phyloP scores from a whole-genome alignment of 306 rosid genomes.

The Mimosa pudica region DNA sequence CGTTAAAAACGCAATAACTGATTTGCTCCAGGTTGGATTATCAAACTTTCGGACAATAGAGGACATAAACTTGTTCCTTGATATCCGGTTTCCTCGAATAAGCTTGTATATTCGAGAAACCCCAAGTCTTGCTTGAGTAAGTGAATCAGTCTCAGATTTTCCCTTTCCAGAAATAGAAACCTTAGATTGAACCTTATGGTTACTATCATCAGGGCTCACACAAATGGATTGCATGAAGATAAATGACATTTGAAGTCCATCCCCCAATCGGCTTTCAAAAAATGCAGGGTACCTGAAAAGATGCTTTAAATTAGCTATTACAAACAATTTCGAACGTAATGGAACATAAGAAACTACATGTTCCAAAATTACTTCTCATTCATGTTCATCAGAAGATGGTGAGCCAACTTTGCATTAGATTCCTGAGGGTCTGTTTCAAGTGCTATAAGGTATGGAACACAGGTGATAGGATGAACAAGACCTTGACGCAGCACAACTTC shows the following conservation, averaged over 20 bases:
- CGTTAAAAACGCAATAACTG: conserved; percentile 79
- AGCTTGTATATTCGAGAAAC: conserved; percentile 99
- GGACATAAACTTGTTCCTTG: conserved; percentile 95
- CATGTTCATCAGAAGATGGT: conserved; percentile 94
- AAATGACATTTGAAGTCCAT: conserved; percentile 98
- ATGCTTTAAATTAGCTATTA: conserved; percentile 39
- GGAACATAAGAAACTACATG: conserved; percentile 22
- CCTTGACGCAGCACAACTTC: conserved; percentile 98
- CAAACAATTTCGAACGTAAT: conserved; percentile 19
- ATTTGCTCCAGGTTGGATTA: conserved; percentile 63
- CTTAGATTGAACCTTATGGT: conserved; percentile 55
- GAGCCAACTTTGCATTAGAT: conserved; percentile 84
- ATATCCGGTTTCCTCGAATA: conserved; percentile 80
- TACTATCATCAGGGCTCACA: conserved; percentile 50
- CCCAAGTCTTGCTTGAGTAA: conserved; percentile 89
- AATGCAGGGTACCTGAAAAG: conserved; percentile 94
- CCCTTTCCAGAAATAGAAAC: conserved; percentile 58
- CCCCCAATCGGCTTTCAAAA: conserved; percentile 96
- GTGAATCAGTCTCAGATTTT: conserved; percentile 62
- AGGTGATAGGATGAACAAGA: conserved; percentile 98
- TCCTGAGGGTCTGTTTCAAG: conserved; percentile 95
- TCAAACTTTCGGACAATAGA: conserved; percentile 94
- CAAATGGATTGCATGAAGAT: conserved; percentile 71
- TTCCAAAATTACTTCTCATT: conserved; percentile 75
- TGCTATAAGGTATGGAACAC: conserved; percentile 97